A percentile compares a stretch with the other conserved stretches of the same genome.
phyloP scores from a whole-genome alignment of 2,329 filamentous ascomycete genomes.

The Aspergillus sojae region DNA sequence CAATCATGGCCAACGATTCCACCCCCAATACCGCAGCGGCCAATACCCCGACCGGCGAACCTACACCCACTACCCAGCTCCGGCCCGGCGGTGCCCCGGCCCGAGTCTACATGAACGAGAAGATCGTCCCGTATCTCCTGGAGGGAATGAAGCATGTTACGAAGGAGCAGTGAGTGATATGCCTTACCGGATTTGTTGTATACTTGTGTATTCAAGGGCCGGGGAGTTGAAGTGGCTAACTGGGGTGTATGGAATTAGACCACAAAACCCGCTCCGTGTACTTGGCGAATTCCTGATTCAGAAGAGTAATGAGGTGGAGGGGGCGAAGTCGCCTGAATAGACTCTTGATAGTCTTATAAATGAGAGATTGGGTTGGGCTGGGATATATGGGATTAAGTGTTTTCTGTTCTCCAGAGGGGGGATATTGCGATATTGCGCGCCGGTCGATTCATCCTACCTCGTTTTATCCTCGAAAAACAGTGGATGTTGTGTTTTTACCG shows the following conservation, averaged over 20 bases:
- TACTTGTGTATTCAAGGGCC: too few relatives aligned
- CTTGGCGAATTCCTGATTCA: conserved; percentile 72
- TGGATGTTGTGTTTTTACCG: too few relatives aligned
- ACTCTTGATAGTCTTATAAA: not conserved
- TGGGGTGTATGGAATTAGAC: conserved; percentile 46
- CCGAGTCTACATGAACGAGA: conserved; percentile 71
- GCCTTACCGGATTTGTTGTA: accelerated
- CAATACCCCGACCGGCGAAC: conserved; percentile 27
- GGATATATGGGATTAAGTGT: not conserved
- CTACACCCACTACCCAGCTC: conserved; percentile 44
- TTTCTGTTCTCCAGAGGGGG: too few relatives aligned
- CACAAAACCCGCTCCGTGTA: conserved; percentile 67
- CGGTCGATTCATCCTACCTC: too few relatives aligned
- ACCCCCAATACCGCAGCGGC: conserved; percentile 11
- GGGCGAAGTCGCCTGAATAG: conserved; percentile 31
- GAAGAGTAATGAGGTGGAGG: conserved; percentile 67
- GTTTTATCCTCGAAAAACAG: too few relatives aligned
- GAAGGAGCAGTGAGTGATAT: conserved; percentile 63
- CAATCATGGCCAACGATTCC: conserved; percentile 23
- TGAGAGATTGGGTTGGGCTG: not conserved
- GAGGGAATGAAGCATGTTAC: conserved; percentile 76
- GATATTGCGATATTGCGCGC: too few relatives aligned
- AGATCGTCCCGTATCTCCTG: conserved; percentile 67
- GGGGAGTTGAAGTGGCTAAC: not conserved
- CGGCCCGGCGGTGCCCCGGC: conserved; percentile 68